phyloP scores from a whole-genome alignment of 2,329 filamentous ascomycete species.

The Sarocladium oryzae region DNA sequence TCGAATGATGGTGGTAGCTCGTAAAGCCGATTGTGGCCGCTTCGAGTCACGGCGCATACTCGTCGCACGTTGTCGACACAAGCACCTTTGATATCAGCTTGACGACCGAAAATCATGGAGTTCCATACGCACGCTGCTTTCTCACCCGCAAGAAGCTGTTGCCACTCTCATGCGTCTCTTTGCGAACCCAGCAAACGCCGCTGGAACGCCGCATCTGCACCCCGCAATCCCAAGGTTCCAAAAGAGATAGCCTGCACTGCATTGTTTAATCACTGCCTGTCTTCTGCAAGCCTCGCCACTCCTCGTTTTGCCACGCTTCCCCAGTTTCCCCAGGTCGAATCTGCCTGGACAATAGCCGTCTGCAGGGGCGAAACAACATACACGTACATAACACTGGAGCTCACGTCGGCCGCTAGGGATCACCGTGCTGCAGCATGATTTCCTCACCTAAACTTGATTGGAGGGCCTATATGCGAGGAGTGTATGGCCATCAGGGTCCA shows the following conservation, averaged over 20 bases:
- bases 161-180: no score
- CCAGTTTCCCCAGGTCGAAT: no score
- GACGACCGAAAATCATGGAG: no score
- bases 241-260: neutral
- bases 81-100: no score
- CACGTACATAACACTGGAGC: neutral
- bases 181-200: neutral
- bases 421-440: neutral
- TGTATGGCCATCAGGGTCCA: constrained; percentile 1
- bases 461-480: neutral
- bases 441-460: neutral
- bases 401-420: neutral
- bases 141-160: no score
- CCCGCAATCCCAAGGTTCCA: neutral
- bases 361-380: no score
- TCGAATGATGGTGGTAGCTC: neutral
- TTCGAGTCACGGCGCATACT: neutral
- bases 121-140: no score
- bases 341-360: no score
- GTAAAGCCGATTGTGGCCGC: constrained; percentile 6
- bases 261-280: neutral
- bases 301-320: neutral
- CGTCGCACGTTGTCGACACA: neutral
- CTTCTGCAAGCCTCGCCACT: neutral
- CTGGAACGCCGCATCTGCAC: neutral